A percentile compares a stretch with the other conserved stretches of the same genome.
Conservation (phyloP, 768 basidiomycete genomes). For the Mycena venus region DNA sequence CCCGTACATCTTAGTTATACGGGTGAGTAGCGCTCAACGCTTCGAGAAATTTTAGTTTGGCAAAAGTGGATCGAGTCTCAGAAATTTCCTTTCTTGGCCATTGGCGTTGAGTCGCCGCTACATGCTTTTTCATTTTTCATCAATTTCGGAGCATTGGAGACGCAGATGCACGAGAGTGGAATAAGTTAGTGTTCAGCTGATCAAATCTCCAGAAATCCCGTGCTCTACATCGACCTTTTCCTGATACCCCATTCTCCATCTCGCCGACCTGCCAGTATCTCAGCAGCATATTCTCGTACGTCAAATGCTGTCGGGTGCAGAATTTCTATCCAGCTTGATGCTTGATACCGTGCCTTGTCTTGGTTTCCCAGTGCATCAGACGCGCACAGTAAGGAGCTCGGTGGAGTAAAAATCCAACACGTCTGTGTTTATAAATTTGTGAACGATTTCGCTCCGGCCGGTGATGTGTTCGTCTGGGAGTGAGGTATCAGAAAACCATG, state of each 20-base stretch:
- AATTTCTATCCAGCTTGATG: not conserved
- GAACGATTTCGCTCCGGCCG: not conserved
- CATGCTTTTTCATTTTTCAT: too few relatives aligned
- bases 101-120: not conserved
- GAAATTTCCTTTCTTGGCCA: slow-evolving; percentile 1
- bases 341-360: not conserved
- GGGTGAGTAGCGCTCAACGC: not conserved
- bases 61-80: not conserved
- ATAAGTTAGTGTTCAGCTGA: too few relatives aligned
- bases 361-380: not conserved
- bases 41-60: too few relatives aligned
- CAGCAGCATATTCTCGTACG: not conserved
- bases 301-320: not conserved
- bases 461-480: slow-evolving; percentile 1
- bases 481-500: not conserved
- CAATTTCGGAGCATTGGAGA: too few relatives aligned
- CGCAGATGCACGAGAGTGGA: too few relatives aligned
- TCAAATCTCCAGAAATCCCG: too few relatives aligned
- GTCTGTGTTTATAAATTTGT: not conserved
- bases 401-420: not conserved
- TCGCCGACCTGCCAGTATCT: not conserved
- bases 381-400: not conserved
- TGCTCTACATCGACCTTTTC: not conserved
- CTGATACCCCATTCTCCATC: not conserved
- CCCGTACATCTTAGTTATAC: not conserved